phyloP scores from a whole-genome alignment of 495 filamentous ascomycete genomes.

The Glutinoglossum americanum region DNA sequence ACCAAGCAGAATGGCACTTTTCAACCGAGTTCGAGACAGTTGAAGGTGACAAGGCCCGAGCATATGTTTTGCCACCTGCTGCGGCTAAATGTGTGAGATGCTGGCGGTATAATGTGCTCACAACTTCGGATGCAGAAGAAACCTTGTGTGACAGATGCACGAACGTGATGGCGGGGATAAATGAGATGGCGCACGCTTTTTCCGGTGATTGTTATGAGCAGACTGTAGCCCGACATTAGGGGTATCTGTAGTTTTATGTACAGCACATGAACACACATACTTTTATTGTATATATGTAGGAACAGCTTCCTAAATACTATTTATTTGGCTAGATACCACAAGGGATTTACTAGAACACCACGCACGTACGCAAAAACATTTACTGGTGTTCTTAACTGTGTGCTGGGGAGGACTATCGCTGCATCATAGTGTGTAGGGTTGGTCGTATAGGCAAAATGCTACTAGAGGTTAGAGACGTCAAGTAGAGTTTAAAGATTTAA shows the following conservation, averaged over 20 bases:
- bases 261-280: not conserved
- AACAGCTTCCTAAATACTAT: too few relatives aligned
- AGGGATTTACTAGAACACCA: too few relatives aligned
- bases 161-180: not conserved
- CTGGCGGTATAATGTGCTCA: conserved; percentile 48
- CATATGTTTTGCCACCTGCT: conserved; percentile 43
- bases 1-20: conserved; percentile 32
- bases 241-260: too few relatives aligned
- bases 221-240: not conserved
- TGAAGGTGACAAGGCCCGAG: conserved; percentile 23
- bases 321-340: too few relatives aligned
- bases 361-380: too few relatives aligned
- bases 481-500: too few relatives aligned
- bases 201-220: not conserved
- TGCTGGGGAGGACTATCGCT: too few relatives aligned
- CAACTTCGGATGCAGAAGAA: not conserved
- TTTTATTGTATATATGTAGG: not conserved
- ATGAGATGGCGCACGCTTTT: not conserved
- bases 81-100: conserved; percentile 63
- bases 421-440: too few relatives aligned
- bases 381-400: too few relatives aligned
- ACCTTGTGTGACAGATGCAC: not conserved
- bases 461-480: too few relatives aligned
- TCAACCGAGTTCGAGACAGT: conserved; percentile 28
- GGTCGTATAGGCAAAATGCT: too few relatives aligned